Percentiles rank a stretch among this genome's conserved stretches.
Conservation (phyloP, 208 protist species). For the Crithidia expoeki region DNA sequence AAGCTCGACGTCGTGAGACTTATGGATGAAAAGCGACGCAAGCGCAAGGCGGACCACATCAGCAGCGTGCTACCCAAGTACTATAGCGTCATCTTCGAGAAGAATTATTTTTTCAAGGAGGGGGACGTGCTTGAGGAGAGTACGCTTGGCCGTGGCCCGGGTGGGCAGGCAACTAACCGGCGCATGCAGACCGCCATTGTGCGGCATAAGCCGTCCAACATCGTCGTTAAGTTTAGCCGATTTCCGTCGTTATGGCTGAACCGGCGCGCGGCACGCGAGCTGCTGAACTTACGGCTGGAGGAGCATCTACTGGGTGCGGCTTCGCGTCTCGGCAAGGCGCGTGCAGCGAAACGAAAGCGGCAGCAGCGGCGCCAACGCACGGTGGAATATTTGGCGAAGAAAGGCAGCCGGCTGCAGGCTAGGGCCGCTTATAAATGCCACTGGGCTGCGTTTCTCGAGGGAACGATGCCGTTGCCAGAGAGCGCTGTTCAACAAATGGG, state of each 20-base stretch:
- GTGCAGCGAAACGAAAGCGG: conserved; percentile 29
- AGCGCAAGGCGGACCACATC: conserved; percentile 34
- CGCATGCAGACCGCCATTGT: conserved; percentile 86
- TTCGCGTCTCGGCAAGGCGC: conserved; percentile 52
- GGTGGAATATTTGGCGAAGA: conserved; percentile 33
- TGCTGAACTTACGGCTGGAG: conserved; percentile 79
- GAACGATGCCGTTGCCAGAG: conserved; percentile 25
- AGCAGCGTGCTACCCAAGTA: conserved; percentile 49
- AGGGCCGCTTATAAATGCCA: conserved; percentile 39
- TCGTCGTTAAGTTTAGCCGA: conserved; percentile 84
- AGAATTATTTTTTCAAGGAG: conserved; percentile 80
- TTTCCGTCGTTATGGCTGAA: conserved; percentile 90
- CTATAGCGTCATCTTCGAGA: conserved; percentile 65
- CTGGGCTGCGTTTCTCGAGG: conserved; percentile 54
- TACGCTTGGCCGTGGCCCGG: conserved; percentile 81
- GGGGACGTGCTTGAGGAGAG: conserved; percentile 76
- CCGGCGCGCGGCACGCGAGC: conserved; percentile 72
- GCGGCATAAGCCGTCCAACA: conserved; percentile 59
- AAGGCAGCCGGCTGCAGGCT: conserved; percentile 39
- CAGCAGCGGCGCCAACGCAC: conserved; percentile 26
- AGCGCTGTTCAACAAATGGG: conserved; percentile 23
- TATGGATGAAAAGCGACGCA: conserved; percentile 37
- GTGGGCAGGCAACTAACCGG: conserved; percentile 88
- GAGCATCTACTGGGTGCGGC: conserved; percentile 59
- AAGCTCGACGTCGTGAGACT: conserved; percentile 69